phyloP scores from a whole-genome alignment of 208 protist genomes.

The Acanthamoeba lenticulata region DNA sequence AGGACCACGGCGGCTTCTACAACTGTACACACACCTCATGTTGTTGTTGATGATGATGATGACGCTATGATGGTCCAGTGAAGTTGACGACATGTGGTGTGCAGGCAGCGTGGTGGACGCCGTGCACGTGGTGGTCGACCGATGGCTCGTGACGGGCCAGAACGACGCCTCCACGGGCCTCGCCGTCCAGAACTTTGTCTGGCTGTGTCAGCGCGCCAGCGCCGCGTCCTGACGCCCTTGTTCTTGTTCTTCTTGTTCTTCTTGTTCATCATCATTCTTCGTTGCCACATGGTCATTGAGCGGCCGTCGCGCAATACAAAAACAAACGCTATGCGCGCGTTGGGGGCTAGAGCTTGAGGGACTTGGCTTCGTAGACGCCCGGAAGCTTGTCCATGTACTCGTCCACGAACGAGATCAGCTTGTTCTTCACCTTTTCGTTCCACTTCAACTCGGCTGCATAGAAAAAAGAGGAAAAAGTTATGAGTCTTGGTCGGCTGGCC shows the following conservation, averaged over 20 bases:
- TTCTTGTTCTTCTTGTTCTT: too few species aligned
- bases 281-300: too few species aligned
- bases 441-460: not conserved
- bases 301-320: too few species aligned
- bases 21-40: too few species aligned
- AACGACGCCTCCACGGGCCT: constrained; percentile 41
- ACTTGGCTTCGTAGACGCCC: constrained; percentile 23
- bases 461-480: not conserved
- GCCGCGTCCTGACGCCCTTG: not conserved
- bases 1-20: constrained; percentile 58
- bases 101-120: constrained; percentile 32
- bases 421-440: constrained; percentile 53
- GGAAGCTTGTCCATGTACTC: constrained; percentile 51
- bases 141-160: constrained; percentile 29
- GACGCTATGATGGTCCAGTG: too few species aligned
- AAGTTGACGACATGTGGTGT: too few species aligned
- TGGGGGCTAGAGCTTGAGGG: not conserved
- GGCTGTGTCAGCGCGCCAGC: not conserved
- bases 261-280: too few species aligned
- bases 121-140: constrained; percentile 10
- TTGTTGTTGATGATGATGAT: too few species aligned
- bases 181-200: constrained; percentile 49
- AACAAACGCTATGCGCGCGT: too few species aligned
- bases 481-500: not conserved
- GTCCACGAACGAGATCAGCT: constrained; percentile 32